Conservation (phyloP, 768 basidiomycete species). For the Leccinum disarticulatum region DNA sequence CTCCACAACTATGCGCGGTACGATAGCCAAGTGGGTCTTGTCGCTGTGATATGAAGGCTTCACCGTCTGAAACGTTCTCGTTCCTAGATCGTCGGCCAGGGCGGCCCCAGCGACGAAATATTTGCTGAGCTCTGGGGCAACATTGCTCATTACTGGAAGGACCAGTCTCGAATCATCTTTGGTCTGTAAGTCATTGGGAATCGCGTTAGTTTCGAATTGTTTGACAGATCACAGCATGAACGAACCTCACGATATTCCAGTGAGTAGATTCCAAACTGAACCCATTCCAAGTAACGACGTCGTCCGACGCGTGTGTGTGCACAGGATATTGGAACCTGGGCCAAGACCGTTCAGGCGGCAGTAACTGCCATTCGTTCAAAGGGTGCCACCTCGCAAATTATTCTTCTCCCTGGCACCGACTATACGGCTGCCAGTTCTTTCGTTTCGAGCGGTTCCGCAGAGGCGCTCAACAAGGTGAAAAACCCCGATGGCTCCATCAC, state of each 20-base stretch:
- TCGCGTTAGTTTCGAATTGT: neutral
- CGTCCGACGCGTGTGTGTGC: neutral
- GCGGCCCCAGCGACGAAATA: slow-evolving; percentile 53
- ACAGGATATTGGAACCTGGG: slow-evolving; percentile 46
- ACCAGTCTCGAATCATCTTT: slow-evolving; percentile 44
- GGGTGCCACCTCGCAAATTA: slow-evolving; percentile 53
- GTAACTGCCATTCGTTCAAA: slow-evolving; percentile 59
- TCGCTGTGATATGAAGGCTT: neutral
- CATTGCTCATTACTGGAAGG: slow-evolving; percentile 51
- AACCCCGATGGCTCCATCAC: slow-evolving; percentile 47
- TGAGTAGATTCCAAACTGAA: slow-evolving; percentile 42
- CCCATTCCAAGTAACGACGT: slow-evolving; percentile 43
- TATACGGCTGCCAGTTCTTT: slow-evolving; percentile 56
- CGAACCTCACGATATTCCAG: slow-evolving; percentile 59
- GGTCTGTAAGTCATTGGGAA: slow-evolving; percentile 40
- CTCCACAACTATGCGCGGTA: slow-evolving; percentile 63
- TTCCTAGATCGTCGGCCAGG: slow-evolving; percentile 56
- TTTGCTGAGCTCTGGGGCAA: slow-evolving; percentile 54
- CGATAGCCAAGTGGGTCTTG: slow-evolving; percentile 39
- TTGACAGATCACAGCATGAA: slow-evolving; percentile 46
- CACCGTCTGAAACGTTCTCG: neutral
- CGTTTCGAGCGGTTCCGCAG: slow-evolving; percentile 49
- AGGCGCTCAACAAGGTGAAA: slow-evolving; percentile 43
- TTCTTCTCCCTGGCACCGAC: slow-evolving; percentile 59
- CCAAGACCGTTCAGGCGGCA: slow-evolving; percentile 51